These are phyloP conservation scores for Arctostaphylos glauca DNA, from an alignment of 148 eudicot genomes.

Conservation along the genomic window DNA sequence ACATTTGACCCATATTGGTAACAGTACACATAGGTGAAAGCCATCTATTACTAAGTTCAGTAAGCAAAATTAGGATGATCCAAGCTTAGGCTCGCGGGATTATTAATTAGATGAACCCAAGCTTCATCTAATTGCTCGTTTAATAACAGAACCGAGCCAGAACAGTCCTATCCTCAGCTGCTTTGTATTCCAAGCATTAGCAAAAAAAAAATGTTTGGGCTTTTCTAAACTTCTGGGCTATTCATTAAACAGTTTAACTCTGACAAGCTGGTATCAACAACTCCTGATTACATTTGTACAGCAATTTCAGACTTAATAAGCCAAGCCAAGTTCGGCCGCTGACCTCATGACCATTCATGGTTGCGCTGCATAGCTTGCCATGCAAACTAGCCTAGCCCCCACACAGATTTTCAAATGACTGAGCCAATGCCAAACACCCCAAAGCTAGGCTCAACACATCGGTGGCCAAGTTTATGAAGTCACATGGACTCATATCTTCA, in stretches of 20 bases:
- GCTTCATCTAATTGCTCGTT: not conserved
- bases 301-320: not conserved
- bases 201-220: not conserved
- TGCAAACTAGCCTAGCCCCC: not conserved
- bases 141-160: not conserved
- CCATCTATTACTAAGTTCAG: not conserved
- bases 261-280: not conserved
- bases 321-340: not conserved
- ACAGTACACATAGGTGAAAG: not conserved
- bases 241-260: not conserved
- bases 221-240: not conserved
- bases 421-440: not conserved
- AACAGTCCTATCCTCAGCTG: slow-evolving; percentile 3
- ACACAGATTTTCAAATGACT: not conserved
- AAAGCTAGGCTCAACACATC: not conserved
- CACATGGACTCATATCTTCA: not conserved
- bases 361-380: not conserved
- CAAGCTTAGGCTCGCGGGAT: not conserved
- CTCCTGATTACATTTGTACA: not conserved
- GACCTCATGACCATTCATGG: not conserved
- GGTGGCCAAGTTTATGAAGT: not conserved
- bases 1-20: not conserved
- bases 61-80: not conserved
- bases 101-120: not conserved
- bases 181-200: not conserved